Percentiles rank a stretch among this genome's conserved stretches.
These are phyloP conservation scores for Nepenthes gracilis DNA, from an alignment of 148 eudicot species.

Conservation along the genomic window DNA sequence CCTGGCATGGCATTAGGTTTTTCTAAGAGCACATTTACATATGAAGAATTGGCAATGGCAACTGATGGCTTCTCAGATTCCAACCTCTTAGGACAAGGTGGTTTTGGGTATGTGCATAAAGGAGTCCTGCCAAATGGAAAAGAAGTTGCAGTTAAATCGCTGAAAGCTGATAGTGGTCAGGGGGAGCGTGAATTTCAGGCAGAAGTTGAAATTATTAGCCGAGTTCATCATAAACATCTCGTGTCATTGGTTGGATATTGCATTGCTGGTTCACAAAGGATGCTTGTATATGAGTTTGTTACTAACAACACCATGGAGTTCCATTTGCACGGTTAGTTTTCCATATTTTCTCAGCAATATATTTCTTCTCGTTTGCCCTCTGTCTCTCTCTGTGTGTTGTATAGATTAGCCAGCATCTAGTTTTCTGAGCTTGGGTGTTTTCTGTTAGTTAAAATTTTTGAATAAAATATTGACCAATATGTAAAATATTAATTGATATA, in stretches of 20 bases:
- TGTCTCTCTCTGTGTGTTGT: too few species aligned
- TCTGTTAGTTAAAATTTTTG: too few species aligned
- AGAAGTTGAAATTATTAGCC: conserved; percentile 91
- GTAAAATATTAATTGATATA: too few species aligned
- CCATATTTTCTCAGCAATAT: neutral
- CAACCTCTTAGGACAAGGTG: conserved; percentile 93
- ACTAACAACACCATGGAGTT: conserved; percentile 76
- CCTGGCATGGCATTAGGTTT: conserved; percentile 50
- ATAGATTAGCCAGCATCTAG: too few species aligned
- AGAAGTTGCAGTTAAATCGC: conserved; percentile 81
- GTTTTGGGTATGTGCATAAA: conserved; percentile 86
- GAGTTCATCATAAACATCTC: conserved; percentile 98
- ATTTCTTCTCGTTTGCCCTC: too few species aligned
- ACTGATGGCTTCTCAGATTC: conserved; percentile 79
- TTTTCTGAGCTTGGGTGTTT: too few species aligned
- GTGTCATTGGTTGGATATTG: conserved; percentile 94
- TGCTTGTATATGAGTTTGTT: conserved; percentile 93
- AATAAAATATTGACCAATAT: too few species aligned
- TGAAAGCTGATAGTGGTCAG: conserved; percentile 84
- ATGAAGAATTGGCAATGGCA: conserved; percentile 79
- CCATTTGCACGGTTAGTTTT: conserved; percentile 35
- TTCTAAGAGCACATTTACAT: conserved; percentile 57
- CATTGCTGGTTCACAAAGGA: conserved; percentile 50
- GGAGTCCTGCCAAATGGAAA: conserved; percentile 90
- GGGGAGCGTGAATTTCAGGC: conserved; percentile 96